Conservation (phyloP, 768 basidiomycete species). For the Rickenella mellea region DNA sequence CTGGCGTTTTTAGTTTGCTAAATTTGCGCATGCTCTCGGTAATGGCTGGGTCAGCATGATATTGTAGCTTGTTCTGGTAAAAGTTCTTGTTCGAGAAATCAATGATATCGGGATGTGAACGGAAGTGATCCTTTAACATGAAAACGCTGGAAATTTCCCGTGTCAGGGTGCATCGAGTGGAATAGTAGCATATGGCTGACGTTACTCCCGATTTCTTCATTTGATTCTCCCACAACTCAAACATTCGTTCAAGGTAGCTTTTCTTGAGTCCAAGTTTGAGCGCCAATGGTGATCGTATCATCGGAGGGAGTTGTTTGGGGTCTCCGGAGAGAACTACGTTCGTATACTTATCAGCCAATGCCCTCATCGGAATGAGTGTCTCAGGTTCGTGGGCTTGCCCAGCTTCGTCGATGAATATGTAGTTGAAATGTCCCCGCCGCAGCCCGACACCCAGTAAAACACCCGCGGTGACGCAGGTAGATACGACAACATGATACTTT, state of each 20-base stretch:
- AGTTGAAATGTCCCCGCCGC: slow-evolving; percentile 42
- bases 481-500: slow-evolving; percentile 43
- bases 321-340: slow-evolving; percentile 30
- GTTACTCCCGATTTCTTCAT: slow-evolving; percentile 13
- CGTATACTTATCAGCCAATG: slow-evolving; percentile 21
- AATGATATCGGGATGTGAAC: slow-evolving; percentile 48
- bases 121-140: slow-evolving; percentile 51
- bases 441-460: slow-evolving; percentile 39
- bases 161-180: slow-evolving; percentile 15
- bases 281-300: slow-evolving; percentile 22
- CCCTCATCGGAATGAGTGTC: slow-evolving; percentile 33
- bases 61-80: slow-evolving; percentile 25
- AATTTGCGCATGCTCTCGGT: slow-evolving; percentile 20
- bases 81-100: slow-evolving; percentile 41
- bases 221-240: slow-evolving; percentile 29
- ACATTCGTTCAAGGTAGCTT: slow-evolving; percentile 28
- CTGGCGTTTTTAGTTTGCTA: slow-evolving; percentile 16
- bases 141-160: slow-evolving; percentile 38
- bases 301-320: slow-evolving; percentile 27
- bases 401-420: slow-evolving; percentile 59
- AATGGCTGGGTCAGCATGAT: slow-evolving; percentile 14
- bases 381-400: slow-evolving; percentile 57
- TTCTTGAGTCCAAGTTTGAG: slow-evolving; percentile 16
- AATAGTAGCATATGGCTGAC: slow-evolving; percentile 3
- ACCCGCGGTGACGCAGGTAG: slow-evolving; percentile 47